These are phyloP conservation scores for sorghum (Sorghum bicolor) DNA, from an alignment of 176 grass and related monocot species.

Conservation along the genomic window DNA sequence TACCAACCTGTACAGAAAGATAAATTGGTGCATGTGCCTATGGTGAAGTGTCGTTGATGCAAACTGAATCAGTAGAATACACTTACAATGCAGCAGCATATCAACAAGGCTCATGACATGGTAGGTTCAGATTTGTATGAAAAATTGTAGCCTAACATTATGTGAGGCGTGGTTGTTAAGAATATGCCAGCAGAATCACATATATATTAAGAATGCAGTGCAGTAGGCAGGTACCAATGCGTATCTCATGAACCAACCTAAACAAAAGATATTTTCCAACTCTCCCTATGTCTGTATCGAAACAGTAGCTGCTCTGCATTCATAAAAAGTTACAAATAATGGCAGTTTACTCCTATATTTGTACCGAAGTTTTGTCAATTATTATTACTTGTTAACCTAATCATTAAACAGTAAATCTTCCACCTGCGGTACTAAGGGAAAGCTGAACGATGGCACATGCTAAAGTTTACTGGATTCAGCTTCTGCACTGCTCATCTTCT, in stretches of 20 bases:
- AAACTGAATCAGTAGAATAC: too few relatives aligned
- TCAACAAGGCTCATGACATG: too few relatives aligned
- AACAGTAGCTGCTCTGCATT: not conserved
- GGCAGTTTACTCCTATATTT: not conserved
- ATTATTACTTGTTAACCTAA: not conserved
- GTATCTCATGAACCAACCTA: not conserved
- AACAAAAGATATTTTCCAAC: not conserved
- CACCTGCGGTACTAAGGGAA: not conserved
- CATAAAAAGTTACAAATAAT: not conserved
- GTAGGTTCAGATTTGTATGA: too few relatives aligned
- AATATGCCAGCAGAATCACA: too few relatives aligned
- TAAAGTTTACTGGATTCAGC: not conserved
- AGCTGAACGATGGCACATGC: not conserved
- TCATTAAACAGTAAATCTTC: not conserved
- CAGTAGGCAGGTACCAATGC: constrained; percentile 3
- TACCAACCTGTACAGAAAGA: too few relatives aligned
- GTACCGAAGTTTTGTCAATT: not conserved
- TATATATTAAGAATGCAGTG: not conserved
- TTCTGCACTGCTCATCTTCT: not conserved
- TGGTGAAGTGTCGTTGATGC: too few relatives aligned
- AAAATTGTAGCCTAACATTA: too few relatives aligned
- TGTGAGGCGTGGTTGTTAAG: too few relatives aligned
- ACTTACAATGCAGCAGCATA: too few relatives aligned
- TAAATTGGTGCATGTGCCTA: too few relatives aligned
- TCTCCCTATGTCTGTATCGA: not conserved